Evolutionary conservation across 257 asterid species (phyloP).

Genomic region (Cordia subcordata): DNA sequence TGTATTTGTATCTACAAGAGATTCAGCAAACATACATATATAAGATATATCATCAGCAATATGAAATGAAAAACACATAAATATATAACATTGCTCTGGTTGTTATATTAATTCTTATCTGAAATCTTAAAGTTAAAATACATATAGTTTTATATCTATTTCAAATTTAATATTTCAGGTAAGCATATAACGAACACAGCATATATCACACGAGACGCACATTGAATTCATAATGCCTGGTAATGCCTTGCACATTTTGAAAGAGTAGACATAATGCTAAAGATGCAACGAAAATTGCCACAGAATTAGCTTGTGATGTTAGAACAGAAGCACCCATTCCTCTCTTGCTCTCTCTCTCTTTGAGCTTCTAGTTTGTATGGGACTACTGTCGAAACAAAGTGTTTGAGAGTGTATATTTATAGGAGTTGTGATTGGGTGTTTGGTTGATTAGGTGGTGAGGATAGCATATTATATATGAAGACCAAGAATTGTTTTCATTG

Average conservation of each 20-base stretch:
- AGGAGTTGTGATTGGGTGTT: constrained; percentile 1
- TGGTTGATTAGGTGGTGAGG: constrained; percentile 19
- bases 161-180: too few species aligned
- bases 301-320: neutral
- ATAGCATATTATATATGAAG: constrained; percentile 5
- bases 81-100: too few species aligned
- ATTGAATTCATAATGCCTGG: constrained; percentile 42
- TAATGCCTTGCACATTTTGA: constrained; percentile 15
- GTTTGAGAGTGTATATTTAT: constrained; percentile 14
- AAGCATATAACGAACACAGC: too few species aligned
- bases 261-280: constrained; percentile 19
- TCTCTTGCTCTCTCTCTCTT: neutral
- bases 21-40: neutral
- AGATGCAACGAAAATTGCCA: constrained; percentile 5
- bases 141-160: too few species aligned
- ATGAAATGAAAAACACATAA: neutral
- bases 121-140: too few species aligned
- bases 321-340: constrained; percentile 22
- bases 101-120: too few species aligned
- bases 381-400: constrained; percentile 9
- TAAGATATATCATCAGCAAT: too few species aligned
- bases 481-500: constrained; percentile 6
- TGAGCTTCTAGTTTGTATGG: neutral
- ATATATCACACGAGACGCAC: constrained; percentile 25
- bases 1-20: constrained; percentile 35